Conservation (phyloP, 331 rosid species). For the Pyracantha coccinea region DNA sequence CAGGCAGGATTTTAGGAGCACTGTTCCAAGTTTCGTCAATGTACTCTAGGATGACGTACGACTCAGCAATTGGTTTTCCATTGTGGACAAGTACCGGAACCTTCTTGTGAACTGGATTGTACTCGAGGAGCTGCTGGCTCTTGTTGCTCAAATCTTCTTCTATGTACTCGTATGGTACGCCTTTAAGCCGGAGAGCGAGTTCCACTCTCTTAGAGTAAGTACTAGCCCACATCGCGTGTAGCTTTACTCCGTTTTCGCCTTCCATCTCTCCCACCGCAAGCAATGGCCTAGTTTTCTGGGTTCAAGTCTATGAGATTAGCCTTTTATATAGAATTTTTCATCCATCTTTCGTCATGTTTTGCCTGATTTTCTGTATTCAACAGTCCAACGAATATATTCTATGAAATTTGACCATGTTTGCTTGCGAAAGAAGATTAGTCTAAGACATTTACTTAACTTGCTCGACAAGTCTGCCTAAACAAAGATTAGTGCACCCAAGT, state of each 20-base stretch:
- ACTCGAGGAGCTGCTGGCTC: slow-evolving; percentile 16
- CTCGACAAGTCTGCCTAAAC: no score
- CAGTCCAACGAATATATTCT: background rate
- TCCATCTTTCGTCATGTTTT: background rate
- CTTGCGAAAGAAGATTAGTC: no score
- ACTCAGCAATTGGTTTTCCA: slow-evolving; percentile 29
- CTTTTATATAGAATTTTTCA: no score
- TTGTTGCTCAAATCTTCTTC: slow-evolving; percentile 9
- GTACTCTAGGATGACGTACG: slow-evolving; percentile 20
- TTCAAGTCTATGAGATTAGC: background rate
- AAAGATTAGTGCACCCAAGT: no score
- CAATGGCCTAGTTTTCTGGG: background rate
- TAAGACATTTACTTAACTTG: no score
- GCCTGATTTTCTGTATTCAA: no score
- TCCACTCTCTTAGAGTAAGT: slow-evolving; percentile 14
- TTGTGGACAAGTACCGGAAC: slow-evolving; percentile 38
- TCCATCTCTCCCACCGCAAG: background rate
- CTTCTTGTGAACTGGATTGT: slow-evolving; percentile 35
- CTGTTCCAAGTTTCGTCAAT: slow-evolving; percentile 24
- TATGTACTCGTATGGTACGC: slow-evolving; percentile 9
- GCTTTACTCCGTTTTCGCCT: background rate
- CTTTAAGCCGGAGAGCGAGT: slow-evolving; percentile 15
- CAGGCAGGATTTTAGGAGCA: slow-evolving; percentile 7
- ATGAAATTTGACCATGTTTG: background rate
- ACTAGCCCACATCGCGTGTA: slow-evolving; percentile 2